Evolutionary conservation across 306 rosid genomes (phyloP).

Genomic region (Quercus engelmannii): DNA sequence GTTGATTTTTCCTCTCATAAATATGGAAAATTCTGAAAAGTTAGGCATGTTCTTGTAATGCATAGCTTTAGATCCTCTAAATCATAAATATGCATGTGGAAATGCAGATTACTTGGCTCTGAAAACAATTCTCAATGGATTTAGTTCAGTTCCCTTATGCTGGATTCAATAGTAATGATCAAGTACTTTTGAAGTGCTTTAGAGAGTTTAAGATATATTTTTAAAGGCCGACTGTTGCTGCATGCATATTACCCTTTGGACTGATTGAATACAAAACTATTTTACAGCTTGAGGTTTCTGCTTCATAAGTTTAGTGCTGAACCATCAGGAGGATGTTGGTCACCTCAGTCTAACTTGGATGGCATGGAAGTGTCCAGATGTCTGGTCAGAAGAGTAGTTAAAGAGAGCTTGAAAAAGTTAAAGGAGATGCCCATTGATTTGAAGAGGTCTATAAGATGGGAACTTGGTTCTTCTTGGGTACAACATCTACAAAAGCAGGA

Average conservation of each 20-base stretch:
- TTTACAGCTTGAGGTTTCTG: constrained; percentile 72
- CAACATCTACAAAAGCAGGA: constrained; percentile 87
- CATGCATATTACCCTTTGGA: background rate
- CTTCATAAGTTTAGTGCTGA: constrained; percentile 60
- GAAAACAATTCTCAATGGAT: background rate
- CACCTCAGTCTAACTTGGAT: constrained; percentile 38
- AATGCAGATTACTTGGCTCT: background rate
- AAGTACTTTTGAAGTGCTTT: background rate
- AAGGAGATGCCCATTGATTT: constrained; percentile 43
- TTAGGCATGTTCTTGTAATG: background rate
- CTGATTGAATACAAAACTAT: constrained; percentile 16
- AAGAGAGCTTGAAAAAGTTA: constrained; percentile 52
- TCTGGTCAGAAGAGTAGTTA: constrained; percentile 50
- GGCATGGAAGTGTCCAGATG: constrained; percentile 40
- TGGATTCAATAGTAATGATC: background rate
- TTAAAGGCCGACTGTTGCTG: background rate
- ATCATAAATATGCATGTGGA: background rate
- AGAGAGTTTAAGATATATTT: background rate
- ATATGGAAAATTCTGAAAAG: background rate
- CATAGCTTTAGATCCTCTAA: background rate
- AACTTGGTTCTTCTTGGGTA: constrained; percentile 93
- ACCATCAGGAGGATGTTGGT: constrained; percentile 32
- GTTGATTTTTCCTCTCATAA: background rate
- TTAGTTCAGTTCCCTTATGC: background rate
- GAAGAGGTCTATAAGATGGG: constrained; percentile 78